Percentiles rank a stretch among this genome's conserved stretches.
Conservation (phyloP, 148 eudicot species). For the Suaeda aralocaspica region DNA sequence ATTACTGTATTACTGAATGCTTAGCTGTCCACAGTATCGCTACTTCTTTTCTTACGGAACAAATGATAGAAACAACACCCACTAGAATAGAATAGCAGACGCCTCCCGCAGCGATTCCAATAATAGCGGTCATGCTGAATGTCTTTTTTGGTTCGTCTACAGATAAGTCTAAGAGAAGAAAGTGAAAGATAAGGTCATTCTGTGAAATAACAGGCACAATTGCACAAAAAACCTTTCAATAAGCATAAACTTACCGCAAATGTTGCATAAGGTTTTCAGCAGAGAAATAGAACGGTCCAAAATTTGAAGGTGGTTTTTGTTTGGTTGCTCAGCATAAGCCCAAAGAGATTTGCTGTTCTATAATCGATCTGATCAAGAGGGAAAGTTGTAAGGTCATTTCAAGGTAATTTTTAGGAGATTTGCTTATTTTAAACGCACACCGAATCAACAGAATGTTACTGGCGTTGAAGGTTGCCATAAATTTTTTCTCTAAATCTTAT, state of each 20-base stretch:
- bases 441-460: constrained; percentile 42
- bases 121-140: constrained; percentile 28
- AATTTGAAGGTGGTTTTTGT: constrained; percentile 45
- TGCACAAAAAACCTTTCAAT: neutral
- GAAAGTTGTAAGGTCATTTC: constrained; percentile 36
- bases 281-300: constrained; percentile 43
- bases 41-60: constrained; percentile 37
- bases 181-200: neutral
- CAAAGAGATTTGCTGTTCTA: constrained; percentile 36
- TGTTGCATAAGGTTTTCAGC: constrained; percentile 27
- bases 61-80: constrained; percentile 34
- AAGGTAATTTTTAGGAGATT: constrained; percentile 35
- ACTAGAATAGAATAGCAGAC: constrained; percentile 36
- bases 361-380: constrained; percentile 45
- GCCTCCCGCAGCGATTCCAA: constrained; percentile 54
- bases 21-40: constrained; percentile 28
- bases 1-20: constrained; percentile 34
- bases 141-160: constrained; percentile 22
- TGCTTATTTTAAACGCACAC: constrained; percentile 45
- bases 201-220: neutral
- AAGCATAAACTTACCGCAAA: constrained; percentile 36
- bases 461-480: constrained; percentile 35
- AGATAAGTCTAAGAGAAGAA: constrained; percentile 21
- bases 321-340: constrained; percentile 59
- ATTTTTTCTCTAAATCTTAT: constrained; percentile 26